Base-by-base conservation (phyloP, 768 basidiomycete genomes). In the Lentinula lateritia region DNA sequence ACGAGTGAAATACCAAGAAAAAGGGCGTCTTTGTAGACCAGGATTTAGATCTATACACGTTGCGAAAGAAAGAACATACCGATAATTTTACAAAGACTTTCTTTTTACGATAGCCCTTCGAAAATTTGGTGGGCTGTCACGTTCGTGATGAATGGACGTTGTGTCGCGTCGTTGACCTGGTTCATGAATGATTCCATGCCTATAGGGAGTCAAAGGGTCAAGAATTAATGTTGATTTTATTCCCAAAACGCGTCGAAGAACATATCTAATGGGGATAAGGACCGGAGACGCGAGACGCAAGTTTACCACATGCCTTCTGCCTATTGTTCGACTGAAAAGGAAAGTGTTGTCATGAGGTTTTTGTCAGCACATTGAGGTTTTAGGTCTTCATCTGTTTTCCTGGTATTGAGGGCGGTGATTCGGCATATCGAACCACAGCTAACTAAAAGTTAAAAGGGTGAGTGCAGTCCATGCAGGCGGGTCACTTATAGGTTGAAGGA, bases 21-120 rank as follows among this genome's bases (percentile, higher is more conserved):
- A 59, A 50, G 41, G 45, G 45, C 18, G 43, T 48, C 58, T 59
- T 59, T 59, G 58, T 59, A 32, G 43, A 13, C 43, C 43, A 12
- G 46, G 20, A 50, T 48, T 45, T 34, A 58, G 32, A n/a, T 32
- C 38, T 15, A 41, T 46, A 43, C 58, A 59, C 58, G 58, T 59
- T 59, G 58, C 38, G n/a, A 59, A 58, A 58, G 56, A 48, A 59
- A 50, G 57, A 32, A 50, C 57, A 45, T 39, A 59, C 58, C n/a
- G 38, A 34, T 34, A 45, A 23, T 34, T 50, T 59, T 36, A 59
- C 58, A 59, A 59, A 59, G 58, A 59, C 13, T n/a, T 46, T 46
- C 58, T 59, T 56, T 56, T 43, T 7, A 38, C 36, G 23, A 43
- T 18, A 23, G 16, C 15, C 12, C 20, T 13, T 13, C 55, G 9